A percentile compares a stretch with the other conserved stretches of the same genome.
Evolutionary conservation across 306 rosid genomes (phyloP).

Genomic region (Senna tora): DNA sequence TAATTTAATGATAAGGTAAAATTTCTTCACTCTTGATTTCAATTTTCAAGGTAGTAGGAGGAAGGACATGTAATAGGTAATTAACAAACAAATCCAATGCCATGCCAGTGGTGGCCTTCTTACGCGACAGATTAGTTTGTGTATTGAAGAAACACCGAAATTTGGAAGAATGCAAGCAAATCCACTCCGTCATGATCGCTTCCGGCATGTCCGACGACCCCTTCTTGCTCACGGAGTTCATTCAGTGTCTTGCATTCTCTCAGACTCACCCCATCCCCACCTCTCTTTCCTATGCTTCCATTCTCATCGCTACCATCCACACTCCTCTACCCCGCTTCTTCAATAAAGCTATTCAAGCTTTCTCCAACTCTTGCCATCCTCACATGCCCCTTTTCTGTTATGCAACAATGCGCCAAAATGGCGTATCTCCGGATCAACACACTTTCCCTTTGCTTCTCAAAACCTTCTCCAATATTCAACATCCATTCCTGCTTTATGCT

Average conservation of each 20-base stretch:
- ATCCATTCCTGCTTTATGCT: slow-evolving; percentile 39
- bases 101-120: not conserved
- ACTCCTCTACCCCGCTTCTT: slow-evolving; percentile 34
- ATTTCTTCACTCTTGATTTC: too few species aligned
- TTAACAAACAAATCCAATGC: too few species aligned
- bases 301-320: slow-evolving; percentile 38
- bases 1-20: too few species aligned
- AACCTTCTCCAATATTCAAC: slow-evolving; percentile 18
- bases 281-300: slow-evolving; percentile 4
- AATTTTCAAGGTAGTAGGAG: too few species aligned
- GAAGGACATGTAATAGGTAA: too few species aligned
- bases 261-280: not conserved
- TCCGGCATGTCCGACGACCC: slow-evolving; percentile 30
- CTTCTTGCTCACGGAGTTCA: slow-evolving; percentile 34
- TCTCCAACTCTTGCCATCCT: slow-evolving; percentile 17
- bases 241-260: slow-evolving; percentile 25
- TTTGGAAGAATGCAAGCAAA: slow-evolving; percentile 29
- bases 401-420: slow-evolving; percentile 36
- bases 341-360: slow-evolving; percentile 39
- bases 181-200: slow-evolving; percentile 45
- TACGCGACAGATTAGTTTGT: slow-evolving; percentile 22
- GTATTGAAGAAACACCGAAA: slow-evolving; percentile 16
- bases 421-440: slow-evolving; percentile 47
- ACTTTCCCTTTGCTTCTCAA: slow-evolving; percentile 55
- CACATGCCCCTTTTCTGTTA: slow-evolving; percentile 37